Evolutionary conservation across 345 rosid genomes (phyloP).

Genomic region (Salix viminalis): DNA sequence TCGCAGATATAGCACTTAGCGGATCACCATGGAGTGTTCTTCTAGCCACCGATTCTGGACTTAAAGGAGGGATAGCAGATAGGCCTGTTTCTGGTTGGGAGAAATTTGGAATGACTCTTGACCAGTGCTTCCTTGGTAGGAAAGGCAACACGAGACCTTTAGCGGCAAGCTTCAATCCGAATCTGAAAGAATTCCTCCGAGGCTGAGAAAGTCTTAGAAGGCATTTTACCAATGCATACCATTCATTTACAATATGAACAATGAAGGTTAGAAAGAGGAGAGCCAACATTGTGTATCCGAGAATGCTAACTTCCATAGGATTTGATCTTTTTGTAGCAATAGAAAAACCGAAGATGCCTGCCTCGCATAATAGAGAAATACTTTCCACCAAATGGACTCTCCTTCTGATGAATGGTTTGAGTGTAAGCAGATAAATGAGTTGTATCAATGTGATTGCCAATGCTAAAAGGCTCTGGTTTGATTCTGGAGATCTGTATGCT

Average conservation of each 20-base stretch:
- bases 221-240: conserved; percentile 38
- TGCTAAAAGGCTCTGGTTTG: conserved; percentile 36
- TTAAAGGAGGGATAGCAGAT: conserved; percentile 29
- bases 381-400: conserved; percentile 42
- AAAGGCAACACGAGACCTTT: conserved; percentile 48
- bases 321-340: conserved; percentile 19
- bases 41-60: conserved; percentile 22
- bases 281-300: conserved; percentile 37
- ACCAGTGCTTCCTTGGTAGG: conserved; percentile 42
- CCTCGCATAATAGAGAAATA: conserved; percentile 40
- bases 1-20: conserved; percentile 37
- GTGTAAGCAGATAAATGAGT: conserved; percentile 29
- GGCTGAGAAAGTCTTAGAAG: conserved; percentile 32
- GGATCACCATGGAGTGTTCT: conserved; percentile 18
- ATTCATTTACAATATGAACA: conserved; percentile 41
- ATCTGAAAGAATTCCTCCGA: conserved; percentile 30
- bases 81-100: conserved; percentile 31
- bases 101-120: conserved; percentile 26
- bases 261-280: conserved; percentile 41
- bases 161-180: conserved; percentile 35
- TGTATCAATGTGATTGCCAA: conserved; percentile 38
- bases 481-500: conserved; percentile 21
- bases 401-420: conserved; percentile 41
- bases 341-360: conserved; percentile 33
- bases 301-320: conserved; percentile 13